Conservation (phyloP, 2,329 filamentous ascomycete species). For the Rutstroemia sp. region DNA sequence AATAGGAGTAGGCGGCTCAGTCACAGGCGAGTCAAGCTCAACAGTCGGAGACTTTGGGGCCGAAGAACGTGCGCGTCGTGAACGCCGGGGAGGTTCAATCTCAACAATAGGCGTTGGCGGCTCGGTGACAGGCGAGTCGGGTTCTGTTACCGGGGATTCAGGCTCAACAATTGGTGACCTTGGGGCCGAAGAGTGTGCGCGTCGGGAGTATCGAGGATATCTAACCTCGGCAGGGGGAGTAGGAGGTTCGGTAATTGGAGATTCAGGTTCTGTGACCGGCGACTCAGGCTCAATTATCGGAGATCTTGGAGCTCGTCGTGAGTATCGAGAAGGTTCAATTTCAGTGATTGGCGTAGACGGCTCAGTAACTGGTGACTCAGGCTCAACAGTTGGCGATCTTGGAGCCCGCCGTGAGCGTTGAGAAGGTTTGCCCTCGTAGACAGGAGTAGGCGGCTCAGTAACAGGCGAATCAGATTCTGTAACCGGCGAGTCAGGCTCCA, state of each 20-base stretch:
- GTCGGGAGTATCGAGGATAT: too few species aligned
- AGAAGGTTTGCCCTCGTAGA: too few species aligned
- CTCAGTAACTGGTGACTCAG: neutral
- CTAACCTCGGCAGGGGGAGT: too few species aligned
- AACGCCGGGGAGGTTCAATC: neutral
- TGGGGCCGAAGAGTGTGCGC: neutral
- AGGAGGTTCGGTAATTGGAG: neutral
- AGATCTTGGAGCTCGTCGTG: neutral
- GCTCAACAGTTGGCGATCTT: neutral
- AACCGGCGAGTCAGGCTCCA: neutral
- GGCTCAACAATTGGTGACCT: neutral
- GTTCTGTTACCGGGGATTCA: neutral
- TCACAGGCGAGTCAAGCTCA: neutral
- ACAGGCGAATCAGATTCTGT: neutral
- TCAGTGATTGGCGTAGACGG: neutral
- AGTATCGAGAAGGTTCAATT: neutral
- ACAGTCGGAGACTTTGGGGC: neutral
- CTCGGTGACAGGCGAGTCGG: neutral
- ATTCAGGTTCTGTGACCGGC: neutral
- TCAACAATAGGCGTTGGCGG: neutral
- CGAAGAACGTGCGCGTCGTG: neutral
- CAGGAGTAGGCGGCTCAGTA: neutral
- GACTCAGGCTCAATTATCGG: neutral
- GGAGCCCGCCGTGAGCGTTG: neutral
- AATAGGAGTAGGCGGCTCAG: neutral